Base-by-base conservation (phyloP, 805 yeast species). In the Metschnikowia lunata region DNA sequence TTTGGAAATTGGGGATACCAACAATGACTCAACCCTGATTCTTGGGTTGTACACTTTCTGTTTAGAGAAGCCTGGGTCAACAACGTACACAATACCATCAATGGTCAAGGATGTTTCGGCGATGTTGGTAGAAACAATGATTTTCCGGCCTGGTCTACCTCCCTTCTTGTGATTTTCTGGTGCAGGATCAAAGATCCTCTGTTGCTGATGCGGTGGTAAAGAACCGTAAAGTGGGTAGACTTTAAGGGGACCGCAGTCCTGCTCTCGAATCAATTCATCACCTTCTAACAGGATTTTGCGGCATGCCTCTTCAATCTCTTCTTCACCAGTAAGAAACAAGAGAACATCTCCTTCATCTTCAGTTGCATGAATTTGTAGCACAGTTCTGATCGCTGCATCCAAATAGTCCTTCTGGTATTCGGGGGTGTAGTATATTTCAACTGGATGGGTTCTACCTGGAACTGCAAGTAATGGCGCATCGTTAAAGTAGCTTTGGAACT, bases 51-150 rank as follows among this genome's bases (percentile, higher is more conserved):
- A 91, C 46, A 90, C 97, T 59, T 93, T 91, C 66, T 93, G 97
- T 61, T 91, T 91, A 13, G 96, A 85, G 62, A 91, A 93, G 1
- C 99, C 99, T 2, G 98, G 97, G 62, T 91, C 99, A 41, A 91
- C 95, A 37, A 91, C 99, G 60, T 88, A 93, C 7, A 91, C 98
- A 52, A 91, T 86, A 60, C 99, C 98, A 62, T 91, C 98, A 59
- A 91, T 93, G 48, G 99, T 91, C 68, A 91, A 78, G 30, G 98
- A 93, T 1, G 99, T 91, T 72, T 91, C 99, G 12, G 99, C 99
- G 61, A 91, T 93, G 59, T 93, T 91, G 27, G 99, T 91, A 23
- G 97, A 81, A 8, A 91, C 78, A 55, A 91, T 87, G 29, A 91
- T 85, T 66, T 91, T 91, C 64, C 99, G 79, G 31, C 99, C 98